A percentile compares a stretch with the other conserved stretches of the same genome.
Evolutionary conservation across 441 rosid species (phyloP).

Genomic region (Syzygium syzygioides): DNA sequence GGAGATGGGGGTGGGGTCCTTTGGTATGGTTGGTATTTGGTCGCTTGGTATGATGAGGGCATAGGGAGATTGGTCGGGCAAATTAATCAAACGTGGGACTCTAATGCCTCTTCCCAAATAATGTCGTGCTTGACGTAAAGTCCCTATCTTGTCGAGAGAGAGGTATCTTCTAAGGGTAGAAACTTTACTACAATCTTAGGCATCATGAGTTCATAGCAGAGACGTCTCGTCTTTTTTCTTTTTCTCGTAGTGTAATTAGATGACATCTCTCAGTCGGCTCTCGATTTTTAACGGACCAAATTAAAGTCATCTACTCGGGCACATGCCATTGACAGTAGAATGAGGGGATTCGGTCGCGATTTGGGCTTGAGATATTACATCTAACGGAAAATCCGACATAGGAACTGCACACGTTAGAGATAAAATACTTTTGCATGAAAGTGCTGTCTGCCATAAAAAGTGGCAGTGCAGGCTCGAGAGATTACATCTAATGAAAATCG

Average conservation of each 20-base stretch:
- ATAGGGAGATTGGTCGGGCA: neutral
- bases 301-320: neutral
- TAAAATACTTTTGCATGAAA: neutral
- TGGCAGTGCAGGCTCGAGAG: neutral
- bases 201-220: neutral
- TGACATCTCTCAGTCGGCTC: neutral
- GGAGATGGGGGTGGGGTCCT: neutral
- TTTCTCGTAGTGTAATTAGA: neutral
- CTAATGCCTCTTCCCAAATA: neutral
- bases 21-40: neutral
- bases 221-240: neutral
- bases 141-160: neutral
- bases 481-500: neutral
- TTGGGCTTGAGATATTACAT: neutral
- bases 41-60: neutral
- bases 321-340: rapidly evolving
- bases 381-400: rapidly evolving
- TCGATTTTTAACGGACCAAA: neutral
- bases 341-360: rapidly evolving
- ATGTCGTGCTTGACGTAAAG: neutral
- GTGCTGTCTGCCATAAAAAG: too few species aligned
- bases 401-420: rapidly evolving
- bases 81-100: neutral
- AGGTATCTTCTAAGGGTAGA: neutral
- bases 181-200: neutral